A percentile compares a stretch with the other conserved stretches of the same genome.
These are phyloP conservation scores for Fraxinus cuspidata DNA, from an alignment of 257 asterid genomes.

Conservation along the genomic window DNA sequence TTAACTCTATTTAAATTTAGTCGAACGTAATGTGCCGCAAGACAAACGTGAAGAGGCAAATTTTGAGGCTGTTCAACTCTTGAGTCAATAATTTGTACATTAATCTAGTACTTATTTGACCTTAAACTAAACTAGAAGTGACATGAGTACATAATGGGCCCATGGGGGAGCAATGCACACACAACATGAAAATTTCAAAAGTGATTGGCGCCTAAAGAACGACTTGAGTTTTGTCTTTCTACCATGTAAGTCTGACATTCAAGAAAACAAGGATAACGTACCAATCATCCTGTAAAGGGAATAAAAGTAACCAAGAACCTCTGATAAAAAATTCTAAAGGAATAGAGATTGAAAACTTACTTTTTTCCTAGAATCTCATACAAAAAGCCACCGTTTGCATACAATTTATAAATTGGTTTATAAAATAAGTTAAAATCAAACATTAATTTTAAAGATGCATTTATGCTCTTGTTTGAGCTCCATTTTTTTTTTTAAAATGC, in stretches of 20 bases:
- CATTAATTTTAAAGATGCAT: too few relatives aligned
- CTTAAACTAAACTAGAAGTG: background rate
- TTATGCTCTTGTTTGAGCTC: too few relatives aligned
- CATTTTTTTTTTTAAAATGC: too few relatives aligned
- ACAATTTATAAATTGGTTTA: too few relatives aligned
- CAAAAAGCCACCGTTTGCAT: too few relatives aligned
- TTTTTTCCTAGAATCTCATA: background rate
- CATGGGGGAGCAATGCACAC: conserved; percentile 4
- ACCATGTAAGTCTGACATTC: conserved; percentile 36
- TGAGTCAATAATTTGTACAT: background rate
- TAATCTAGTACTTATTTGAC: background rate
- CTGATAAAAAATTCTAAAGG: conserved; percentile 20
- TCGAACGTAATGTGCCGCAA: too few relatives aligned
- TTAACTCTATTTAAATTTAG: too few relatives aligned
- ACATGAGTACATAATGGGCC: background rate
- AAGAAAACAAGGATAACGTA: conserved; percentile 44
- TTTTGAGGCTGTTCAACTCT: background rate
- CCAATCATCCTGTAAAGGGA: conserved; percentile 33
- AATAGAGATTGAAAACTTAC: conserved; percentile 2
- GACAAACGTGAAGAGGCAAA: background rate
- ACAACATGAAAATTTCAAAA: conserved; percentile 22
- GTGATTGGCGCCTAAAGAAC: conserved; percentile 41
- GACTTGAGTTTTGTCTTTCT: conserved; percentile 27
- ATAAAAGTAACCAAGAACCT: conserved; percentile 28
- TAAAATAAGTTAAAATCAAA: too few relatives aligned